A percentile compares a stretch with the other conserved stretches of the same genome.
These are phyloP conservation scores for Athelia sp. DNA, from an alignment of 1,284 basidiomycete species.

Conservation along the genomic window DNA sequence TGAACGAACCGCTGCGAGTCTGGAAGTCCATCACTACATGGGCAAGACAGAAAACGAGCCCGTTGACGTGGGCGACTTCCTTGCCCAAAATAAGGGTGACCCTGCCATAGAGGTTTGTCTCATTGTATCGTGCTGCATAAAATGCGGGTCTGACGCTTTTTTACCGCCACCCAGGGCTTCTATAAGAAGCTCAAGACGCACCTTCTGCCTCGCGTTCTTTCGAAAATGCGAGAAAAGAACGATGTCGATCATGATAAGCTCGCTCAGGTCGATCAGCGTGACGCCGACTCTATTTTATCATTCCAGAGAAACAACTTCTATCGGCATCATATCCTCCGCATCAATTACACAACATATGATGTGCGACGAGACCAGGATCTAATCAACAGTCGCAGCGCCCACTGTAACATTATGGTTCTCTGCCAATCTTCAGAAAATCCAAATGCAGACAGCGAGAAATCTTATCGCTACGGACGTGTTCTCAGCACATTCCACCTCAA, in stretches of 20 bases:
- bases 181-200: slow-evolving; percentile 5
- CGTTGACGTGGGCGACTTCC: not conserved
- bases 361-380: slow-evolving; percentile 30
- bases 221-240: not conserved
- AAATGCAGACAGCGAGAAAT: not conserved
- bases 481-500: not conserved
- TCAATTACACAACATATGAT: slow-evolving; percentile 45
- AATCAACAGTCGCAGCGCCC: slow-evolving; percentile 26
- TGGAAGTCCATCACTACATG: slow-evolving; percentile 12
- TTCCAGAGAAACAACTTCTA: slow-evolving; percentile 25
- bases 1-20: not conserved
- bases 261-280: slow-evolving; percentile 2
- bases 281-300: slow-evolving; percentile 10
- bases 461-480: not conserved
- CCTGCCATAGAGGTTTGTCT: slow-evolving; percentile 4
- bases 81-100: slow-evolving; percentile 4
- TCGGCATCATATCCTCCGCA: slow-evolving; percentile 19
- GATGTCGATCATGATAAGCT: slow-evolving; percentile 1
- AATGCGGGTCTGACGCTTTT: not conserved
- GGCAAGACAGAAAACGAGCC: slow-evolving; percentile 1
- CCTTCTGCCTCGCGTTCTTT: slow-evolving; percentile 2
- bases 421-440: slow-evolving; percentile 15
- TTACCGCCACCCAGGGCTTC: slow-evolving; percentile 8
- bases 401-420: slow-evolving; percentile 30
- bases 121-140: not conserved